phyloP scores from a whole-genome alignment of 768 basidiomycete genomes.

The Russula vinacea region DNA sequence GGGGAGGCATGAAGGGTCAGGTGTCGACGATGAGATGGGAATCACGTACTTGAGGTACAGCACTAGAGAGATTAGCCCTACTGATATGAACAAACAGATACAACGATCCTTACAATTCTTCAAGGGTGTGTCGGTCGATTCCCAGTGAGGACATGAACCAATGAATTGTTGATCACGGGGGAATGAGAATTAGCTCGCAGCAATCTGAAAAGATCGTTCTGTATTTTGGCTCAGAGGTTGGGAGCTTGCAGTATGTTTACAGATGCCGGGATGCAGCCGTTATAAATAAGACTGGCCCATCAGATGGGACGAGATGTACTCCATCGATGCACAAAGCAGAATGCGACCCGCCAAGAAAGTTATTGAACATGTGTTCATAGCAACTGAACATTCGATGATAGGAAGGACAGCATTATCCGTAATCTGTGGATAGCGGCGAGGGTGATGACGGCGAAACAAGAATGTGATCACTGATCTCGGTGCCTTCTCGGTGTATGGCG shows the following conservation, averaged over 20 bases:
- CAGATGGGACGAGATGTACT: neutral
- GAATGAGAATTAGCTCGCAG: neutral
- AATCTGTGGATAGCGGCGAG: too few relatives aligned
- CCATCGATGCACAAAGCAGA: neutral
- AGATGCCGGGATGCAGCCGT: neutral
- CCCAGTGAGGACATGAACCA: neutral
- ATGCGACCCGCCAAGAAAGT: neutral
- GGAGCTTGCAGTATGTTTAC: neutral
- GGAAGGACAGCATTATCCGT: too few relatives aligned
- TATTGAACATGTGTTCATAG: too few relatives aligned
- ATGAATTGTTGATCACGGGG: neutral
- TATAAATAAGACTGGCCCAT: slow-evolving; percentile 5
- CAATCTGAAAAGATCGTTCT: neutral
- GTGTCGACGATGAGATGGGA: neutral
- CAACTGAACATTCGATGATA: too few relatives aligned
- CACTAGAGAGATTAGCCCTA: neutral
- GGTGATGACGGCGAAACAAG: too few relatives aligned
- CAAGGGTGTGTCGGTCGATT: neutral
- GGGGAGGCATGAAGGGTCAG: neutral
- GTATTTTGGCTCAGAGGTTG: neutral
- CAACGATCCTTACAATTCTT: neutral
- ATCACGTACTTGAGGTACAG: slow-evolving; percentile 14
- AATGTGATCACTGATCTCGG: too few relatives aligned
- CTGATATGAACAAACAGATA: neutral
- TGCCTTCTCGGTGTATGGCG: too few relatives aligned